Conservation (phyloP, 225 moss, liverwort and hornwort genomes). For the Marchantia polymorpha region DNA sequence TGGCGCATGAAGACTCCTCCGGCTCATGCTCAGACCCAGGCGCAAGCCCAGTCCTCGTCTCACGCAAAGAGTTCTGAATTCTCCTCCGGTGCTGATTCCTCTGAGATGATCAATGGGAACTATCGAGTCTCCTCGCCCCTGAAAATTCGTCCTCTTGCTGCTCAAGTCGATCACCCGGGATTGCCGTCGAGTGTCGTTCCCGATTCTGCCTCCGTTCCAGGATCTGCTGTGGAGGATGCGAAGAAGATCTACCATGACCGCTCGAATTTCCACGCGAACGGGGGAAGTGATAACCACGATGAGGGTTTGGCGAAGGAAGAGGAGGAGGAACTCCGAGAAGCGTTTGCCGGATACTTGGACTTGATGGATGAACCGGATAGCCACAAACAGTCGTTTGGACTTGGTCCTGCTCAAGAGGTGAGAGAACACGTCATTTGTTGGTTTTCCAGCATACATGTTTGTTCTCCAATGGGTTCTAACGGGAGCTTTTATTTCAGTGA, state of each 20-base stretch:
- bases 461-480: too few species aligned
- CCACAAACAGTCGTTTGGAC: constrained; percentile 25
- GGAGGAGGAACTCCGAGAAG: constrained; percentile 63
- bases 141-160: constrained; percentile 48
- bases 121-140: constrained; percentile 54
- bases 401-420: constrained; percentile 37
- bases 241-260: constrained; percentile 63
- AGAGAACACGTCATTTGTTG: background rate
- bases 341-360: constrained; percentile 56
- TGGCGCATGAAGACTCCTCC: constrained; percentile 92
- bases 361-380: constrained; percentile 60
- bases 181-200: constrained; percentile 77
- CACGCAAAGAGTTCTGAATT: constrained; percentile 34
- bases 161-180: constrained; percentile 90
- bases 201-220: constrained; percentile 52
- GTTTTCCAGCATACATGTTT: too few species aligned
- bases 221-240: constrained; percentile 77
- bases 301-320: constrained; percentile 70
- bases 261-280: constrained; percentile 38
- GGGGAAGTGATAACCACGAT: constrained; percentile 47
- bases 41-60: constrained; percentile 46
- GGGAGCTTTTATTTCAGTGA: too few species aligned
- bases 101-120: constrained; percentile 30
- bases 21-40: constrained; percentile 40
- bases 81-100: constrained; percentile 33